A percentile compares a stretch with the other conserved stretches of the same genome.
Evolutionary conservation across 1,284 basidiomycete species (phyloP).

Genomic region (Sanghuangporus weigelae): DNA sequence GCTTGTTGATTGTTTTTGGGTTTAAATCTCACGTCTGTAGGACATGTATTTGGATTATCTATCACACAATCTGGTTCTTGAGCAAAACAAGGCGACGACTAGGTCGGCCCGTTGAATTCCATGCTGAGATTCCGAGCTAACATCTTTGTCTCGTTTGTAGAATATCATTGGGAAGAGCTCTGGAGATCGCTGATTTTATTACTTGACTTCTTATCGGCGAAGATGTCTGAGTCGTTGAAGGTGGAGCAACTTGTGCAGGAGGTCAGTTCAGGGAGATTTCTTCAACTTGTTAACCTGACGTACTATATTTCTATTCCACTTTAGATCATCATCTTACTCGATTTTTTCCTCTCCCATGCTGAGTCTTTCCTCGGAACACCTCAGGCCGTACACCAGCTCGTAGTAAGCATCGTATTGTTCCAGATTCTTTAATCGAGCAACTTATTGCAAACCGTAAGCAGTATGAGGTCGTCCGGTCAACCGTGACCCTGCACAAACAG

Average conservation of each 20-base stretch:
- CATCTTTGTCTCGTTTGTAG: slow-evolving; percentile 28
- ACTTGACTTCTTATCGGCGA: slow-evolving; percentile 47
- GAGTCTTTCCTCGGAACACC: slow-evolving; percentile 49
- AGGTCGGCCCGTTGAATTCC: slow-evolving; percentile 32
- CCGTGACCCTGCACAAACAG: slow-evolving; percentile 43
- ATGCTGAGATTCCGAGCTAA: neutral
- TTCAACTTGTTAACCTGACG: neutral
- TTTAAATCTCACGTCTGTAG: slow-evolving; percentile 27
- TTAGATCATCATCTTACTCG: slow-evolving; percentile 46
- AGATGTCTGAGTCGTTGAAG: slow-evolving; percentile 44
- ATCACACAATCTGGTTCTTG: slow-evolving; percentile 50
- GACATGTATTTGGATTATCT: slow-evolving; percentile 47
- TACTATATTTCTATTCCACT: neutral
- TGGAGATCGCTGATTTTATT: slow-evolving; percentile 52
- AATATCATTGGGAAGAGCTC: slow-evolving; percentile 59
- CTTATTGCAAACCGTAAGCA: slow-evolving; percentile 21
- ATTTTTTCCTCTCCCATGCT: slow-evolving; percentile 42
- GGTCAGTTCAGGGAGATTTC: slow-evolving; percentile 28
- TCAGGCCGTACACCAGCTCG: slow-evolving; percentile 47
- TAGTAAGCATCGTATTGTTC: slow-evolving; percentile 38
- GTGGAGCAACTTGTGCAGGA: slow-evolving; percentile 46
- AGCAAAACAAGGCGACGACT: slow-evolving; percentile 43
- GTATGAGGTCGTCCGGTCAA: slow-evolving; percentile 61
- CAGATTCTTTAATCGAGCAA: neutral
- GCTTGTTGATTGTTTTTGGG: neutral